These are phyloP conservation scores for Citropsis articulata DNA, from an alignment of 345 rosid species.

Conservation along the genomic window DNA sequence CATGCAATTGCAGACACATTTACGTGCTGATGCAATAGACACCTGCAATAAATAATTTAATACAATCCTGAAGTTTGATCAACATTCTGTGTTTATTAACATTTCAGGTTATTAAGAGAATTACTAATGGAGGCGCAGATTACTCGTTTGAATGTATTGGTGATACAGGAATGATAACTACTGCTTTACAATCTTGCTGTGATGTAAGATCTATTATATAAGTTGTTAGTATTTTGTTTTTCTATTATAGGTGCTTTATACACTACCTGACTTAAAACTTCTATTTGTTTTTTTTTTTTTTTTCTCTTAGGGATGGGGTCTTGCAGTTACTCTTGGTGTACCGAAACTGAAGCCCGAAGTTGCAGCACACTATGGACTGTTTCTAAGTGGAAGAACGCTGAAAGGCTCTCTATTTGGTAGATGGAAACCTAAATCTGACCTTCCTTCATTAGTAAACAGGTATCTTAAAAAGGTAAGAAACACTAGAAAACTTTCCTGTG, in stretches of 20 bases:
- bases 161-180: constrained; percentile 61
- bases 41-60: neutral
- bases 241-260: neutral
- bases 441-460: constrained; percentile 71
- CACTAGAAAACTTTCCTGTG: neutral
- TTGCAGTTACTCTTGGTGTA: constrained; percentile 86
- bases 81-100: neutral
- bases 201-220: constrained; percentile 47
- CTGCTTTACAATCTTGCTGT: constrained; percentile 84
- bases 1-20: neutral
- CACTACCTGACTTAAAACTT: neutral
- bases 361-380: constrained; percentile 70
- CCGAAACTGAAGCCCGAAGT: constrained; percentile 78
- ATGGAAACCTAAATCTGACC: constrained; percentile 88
- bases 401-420: constrained; percentile 86
- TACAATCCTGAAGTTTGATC: neutral
- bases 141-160: constrained; percentile 89
- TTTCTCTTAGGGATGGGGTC: constrained; percentile 77
- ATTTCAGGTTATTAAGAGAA: constrained; percentile 67
- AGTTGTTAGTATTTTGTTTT: neutral
- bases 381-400: constrained; percentile 71
- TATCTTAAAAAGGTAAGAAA: constrained; percentile 68
- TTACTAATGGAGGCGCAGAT: constrained; percentile 87
- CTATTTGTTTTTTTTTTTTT: neutral
- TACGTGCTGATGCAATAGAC: neutral